Conservation (phyloP, 352 stramenopile species). For the Phytophthora cajani region DNA sequence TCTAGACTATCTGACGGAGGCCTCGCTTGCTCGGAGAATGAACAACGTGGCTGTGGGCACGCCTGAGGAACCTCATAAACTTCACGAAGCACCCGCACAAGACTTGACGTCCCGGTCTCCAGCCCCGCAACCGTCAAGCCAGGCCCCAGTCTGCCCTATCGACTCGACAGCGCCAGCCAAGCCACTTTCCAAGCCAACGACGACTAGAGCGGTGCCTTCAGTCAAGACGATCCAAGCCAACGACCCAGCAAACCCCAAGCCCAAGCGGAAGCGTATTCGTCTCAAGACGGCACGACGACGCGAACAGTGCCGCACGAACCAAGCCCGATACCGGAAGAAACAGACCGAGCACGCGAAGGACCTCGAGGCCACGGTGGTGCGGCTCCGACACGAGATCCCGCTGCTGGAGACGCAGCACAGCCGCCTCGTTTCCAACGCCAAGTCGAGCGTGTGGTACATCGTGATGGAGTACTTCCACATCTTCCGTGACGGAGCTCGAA, state of each 20-base stretch:
- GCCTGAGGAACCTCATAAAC: not conserved
- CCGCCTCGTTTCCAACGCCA: constrained; percentile 10
- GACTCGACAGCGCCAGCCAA: not conserved
- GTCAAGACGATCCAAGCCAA: not conserved
- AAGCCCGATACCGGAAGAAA: constrained; percentile 56
- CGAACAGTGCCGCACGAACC: constrained; percentile 57
- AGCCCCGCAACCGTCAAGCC: not conserved
- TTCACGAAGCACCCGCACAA: not conserved
- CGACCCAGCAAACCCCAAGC: constrained; percentile 7
- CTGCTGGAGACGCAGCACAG: constrained; percentile 27
- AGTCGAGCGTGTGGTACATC: constrained; percentile 10
- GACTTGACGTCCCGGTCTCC: not conserved
- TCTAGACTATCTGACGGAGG: constrained; percentile 16
- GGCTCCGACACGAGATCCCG: constrained; percentile 33
- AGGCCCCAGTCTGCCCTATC: not conserved
- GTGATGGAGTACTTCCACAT: constrained; percentile 38
- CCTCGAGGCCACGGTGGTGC: constrained; percentile 27
- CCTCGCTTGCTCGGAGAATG: constrained; percentile 12
- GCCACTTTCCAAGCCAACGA: not conserved
- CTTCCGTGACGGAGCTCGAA: constrained; percentile 20
- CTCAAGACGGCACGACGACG: constrained; percentile 49
- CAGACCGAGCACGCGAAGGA: constrained; percentile 21
- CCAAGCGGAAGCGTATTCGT: constrained; percentile 44
- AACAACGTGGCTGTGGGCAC: constrained; percentile 1
- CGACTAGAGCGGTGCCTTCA: constrained; percentile 3